Conservation (phyloP, 2,329 filamentous ascomycete species). For the Colletotrichum sp. region DNA sequence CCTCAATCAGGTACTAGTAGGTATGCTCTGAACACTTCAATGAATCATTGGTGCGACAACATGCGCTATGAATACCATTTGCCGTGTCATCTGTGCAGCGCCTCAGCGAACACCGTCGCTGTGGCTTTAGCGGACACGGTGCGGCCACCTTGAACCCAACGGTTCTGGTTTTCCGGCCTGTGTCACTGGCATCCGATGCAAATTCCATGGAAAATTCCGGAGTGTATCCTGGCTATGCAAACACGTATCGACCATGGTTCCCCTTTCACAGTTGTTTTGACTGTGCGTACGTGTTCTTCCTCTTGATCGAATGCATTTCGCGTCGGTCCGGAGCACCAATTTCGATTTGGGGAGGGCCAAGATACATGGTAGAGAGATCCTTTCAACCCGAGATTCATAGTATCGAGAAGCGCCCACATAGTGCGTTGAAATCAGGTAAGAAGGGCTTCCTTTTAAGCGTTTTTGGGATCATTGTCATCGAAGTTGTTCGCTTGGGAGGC, state of each 20-base stretch:
- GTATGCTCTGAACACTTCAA: not conserved
- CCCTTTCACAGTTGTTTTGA: not conserved
- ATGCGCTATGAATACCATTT: not conserved
- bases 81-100: not conserved
- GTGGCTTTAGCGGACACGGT: not conserved
- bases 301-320: not conserved
- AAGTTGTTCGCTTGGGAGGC: not conserved
- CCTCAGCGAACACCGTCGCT: not conserved
- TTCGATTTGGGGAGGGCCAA: not conserved
- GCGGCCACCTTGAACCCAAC: not conserved
- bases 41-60: not conserved
- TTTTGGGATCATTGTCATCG: not conserved
- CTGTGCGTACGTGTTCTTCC: not conserved
- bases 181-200: not conserved
- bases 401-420: not conserved
- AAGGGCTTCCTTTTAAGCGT: not conserved
- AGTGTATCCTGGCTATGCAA: not conserved
- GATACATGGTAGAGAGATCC: not conserved
- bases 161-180: not conserved
- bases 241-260: not conserved
- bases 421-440: not conserved
- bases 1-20: not conserved
- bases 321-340: not conserved
- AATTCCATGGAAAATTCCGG: not conserved
- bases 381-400: not conserved